Percentiles rank a stretch among this genome's conserved stretches.
Conservation (phyloP, 2,329 filamentous ascomycete genomes). For the Aspergillus aculeatinus region DNA sequence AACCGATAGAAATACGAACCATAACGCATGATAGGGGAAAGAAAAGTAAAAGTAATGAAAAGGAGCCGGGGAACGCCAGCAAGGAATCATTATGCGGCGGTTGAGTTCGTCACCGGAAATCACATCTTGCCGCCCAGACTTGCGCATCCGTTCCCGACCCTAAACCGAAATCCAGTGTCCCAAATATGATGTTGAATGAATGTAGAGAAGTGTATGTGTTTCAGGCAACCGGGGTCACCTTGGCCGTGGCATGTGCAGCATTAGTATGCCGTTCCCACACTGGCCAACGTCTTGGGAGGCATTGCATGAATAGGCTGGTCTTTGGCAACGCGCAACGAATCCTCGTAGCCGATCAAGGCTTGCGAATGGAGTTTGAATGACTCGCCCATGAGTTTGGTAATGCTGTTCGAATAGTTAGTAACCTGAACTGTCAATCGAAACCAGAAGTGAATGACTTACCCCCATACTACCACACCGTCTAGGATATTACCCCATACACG, state of each 20-base stretch:
- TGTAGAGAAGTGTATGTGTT: slow-evolving; percentile 8
- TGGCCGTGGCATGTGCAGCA: slow-evolving; percentile 2
- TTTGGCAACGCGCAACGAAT: slow-evolving; percentile 49
- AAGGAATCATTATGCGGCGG: slow-evolving; percentile 33
- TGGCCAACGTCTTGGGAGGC: slow-evolving; percentile 44
- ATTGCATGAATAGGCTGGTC: slow-evolving; percentile 45
- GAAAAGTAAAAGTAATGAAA: slow-evolving; percentile 18
- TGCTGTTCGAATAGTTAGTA: slow-evolving; percentile 46
- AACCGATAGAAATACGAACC: slow-evolving; percentile 34
- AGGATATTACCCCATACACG: slow-evolving; percentile 97
- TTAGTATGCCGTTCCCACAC: slow-evolving; percentile 45
- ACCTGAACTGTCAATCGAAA: slow-evolving; percentile 24
- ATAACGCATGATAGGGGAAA: slow-evolving; percentile 21
- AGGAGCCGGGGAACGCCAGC: slow-evolving; percentile 32
- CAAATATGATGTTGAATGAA: slow-evolving; percentile 38
- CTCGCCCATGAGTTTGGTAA: slow-evolving; percentile 86
- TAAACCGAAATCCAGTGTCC: slow-evolving; percentile 37
- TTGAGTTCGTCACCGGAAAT: slow-evolving; percentile 32
- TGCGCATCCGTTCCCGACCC: slow-evolving; percentile 38
- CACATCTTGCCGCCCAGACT: slow-evolving; percentile 36
- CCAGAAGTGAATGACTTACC: slow-evolving; percentile 65
- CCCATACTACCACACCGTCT: slow-evolving; percentile 98
- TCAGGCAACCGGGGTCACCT: background rate
- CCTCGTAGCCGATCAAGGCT: slow-evolving; percentile 90
- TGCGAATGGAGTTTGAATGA: slow-evolving; percentile 96